Conservation (phyloP, 805 yeast species). For the Starmerella floris region DNA sequence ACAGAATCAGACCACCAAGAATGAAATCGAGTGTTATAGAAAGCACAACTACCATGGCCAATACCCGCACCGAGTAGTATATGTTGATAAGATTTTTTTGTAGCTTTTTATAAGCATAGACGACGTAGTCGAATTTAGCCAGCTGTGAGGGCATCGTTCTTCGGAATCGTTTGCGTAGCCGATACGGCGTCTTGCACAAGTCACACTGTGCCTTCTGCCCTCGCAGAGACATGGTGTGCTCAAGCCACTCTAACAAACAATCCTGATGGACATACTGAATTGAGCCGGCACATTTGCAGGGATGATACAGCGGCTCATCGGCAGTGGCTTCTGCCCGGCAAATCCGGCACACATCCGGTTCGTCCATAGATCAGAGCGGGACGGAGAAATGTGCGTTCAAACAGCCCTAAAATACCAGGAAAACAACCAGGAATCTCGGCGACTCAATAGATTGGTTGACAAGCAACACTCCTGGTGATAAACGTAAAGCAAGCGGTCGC, state of each 20-base stretch:
- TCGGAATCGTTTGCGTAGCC: conserved; percentile 51
- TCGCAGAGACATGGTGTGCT: conserved; percentile 35
- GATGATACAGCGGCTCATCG: conserved; percentile 71
- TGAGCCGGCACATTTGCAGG: conserved; percentile 89
- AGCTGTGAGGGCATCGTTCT: conserved; percentile 50
- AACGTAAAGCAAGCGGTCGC: too few species aligned
- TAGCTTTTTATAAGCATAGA: neutral
- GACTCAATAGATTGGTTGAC: too few species aligned
- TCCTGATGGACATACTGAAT: conserved; percentile 88
- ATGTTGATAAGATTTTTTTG: conserved; percentile 7
- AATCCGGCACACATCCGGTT: conserved; percentile 63
- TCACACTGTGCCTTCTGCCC: conserved; percentile 41
- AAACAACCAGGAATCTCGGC: too few species aligned
- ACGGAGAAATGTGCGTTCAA: too few species aligned
- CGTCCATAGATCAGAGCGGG: conserved; percentile 3
- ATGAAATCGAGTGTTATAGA: conserved; percentile 9
- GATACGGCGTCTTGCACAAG: conserved; percentile 67
- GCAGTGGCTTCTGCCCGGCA: conserved; percentile 83
- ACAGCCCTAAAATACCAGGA: too few species aligned
- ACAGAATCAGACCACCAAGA: conserved; percentile 3
- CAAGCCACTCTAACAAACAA: conserved; percentile 79
- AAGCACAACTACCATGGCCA: conserved; percentile 16
- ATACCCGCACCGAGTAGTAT: conserved; percentile 10
- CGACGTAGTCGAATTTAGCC: conserved; percentile 35
- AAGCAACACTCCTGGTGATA: too few species aligned